phyloP scores from a whole-genome alignment of 2,329 filamentous ascomycete genomes.

The Cadophora gregata region DNA sequence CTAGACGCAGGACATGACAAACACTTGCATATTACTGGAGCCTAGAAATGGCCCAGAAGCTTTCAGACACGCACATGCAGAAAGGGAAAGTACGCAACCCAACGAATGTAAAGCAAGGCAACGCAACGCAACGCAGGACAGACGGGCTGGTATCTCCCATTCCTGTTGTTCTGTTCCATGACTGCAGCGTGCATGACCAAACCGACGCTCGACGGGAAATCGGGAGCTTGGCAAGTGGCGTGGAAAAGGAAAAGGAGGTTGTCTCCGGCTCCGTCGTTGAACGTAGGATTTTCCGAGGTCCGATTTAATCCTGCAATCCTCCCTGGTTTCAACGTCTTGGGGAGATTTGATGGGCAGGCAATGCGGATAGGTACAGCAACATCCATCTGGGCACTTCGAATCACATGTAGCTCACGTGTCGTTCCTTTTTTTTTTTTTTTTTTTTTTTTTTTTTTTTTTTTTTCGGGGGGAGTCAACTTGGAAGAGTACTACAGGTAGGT shows the following conservation, averaged over 20 bases:
- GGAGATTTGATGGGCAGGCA: background rate
- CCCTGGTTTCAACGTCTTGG: background rate
- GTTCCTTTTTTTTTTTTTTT: too few species aligned
- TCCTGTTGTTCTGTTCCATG: background rate
- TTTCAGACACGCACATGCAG: background rate
- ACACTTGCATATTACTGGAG: slow-evolving; percentile 9
- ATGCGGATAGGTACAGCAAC: too few species aligned
- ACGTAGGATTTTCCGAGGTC: background rate
- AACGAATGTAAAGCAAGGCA: background rate
- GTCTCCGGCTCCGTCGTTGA: background rate
- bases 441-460: too few species aligned
- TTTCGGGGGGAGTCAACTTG: too few species aligned
- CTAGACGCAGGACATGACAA: slow-evolving; percentile 7
- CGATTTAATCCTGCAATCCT: background rate
- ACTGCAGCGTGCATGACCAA: slow-evolving; percentile 10
- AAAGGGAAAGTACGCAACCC: background rate
- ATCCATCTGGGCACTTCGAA: too few species aligned
- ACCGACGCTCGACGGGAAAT: slow-evolving; percentile 4
- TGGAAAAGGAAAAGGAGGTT: too few species aligned
- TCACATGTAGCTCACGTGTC: too few species aligned
- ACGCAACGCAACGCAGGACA: background rate
- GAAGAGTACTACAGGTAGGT: too few species aligned
- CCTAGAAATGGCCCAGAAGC: slow-evolving; percentile 12
- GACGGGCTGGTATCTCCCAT: slow-evolving; percentile 1
- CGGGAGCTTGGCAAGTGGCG: too few species aligned